Conservation (phyloP, 1,284 basidiomycete genomes). For the Sphaerobolus stellatus region DNA sequence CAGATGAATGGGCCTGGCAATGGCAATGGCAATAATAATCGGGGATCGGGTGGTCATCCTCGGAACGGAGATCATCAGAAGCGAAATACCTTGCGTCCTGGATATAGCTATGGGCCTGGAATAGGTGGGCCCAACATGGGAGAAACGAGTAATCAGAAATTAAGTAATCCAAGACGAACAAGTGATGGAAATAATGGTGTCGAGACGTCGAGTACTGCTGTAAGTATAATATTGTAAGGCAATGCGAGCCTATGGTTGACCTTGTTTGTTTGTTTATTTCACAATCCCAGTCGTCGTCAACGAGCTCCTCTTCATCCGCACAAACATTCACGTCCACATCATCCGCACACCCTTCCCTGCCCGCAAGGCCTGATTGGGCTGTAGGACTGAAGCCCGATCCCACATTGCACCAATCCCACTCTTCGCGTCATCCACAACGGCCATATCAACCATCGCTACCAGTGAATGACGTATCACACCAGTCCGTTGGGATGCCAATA, state of each 20-base stretch:
- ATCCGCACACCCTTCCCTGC: constrained; percentile 75
- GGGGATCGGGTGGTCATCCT: too few relatives aligned
- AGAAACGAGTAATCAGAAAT: constrained; percentile 60
- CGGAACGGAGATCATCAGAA: too few relatives aligned
- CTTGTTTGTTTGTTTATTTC: constrained; percentile 1
- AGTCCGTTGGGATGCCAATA: too few relatives aligned
- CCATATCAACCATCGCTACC: constrained; percentile 32
- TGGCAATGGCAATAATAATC: too few relatives aligned
- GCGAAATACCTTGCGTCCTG: constrained; percentile 40
- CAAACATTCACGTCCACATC: constrained; percentile 72
- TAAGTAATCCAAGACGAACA: constrained; percentile 53
- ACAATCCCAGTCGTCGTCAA: constrained; percentile 71
- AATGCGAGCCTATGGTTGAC: neutral
- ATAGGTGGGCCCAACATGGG: constrained; percentile 41
- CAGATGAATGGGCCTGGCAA: too few relatives aligned
- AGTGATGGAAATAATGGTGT: constrained; percentile 53
- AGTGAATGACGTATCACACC: constrained; percentile 30
- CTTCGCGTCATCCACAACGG: constrained; percentile 44
- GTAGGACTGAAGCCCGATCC: constrained; percentile 74
- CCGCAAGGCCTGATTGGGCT: constrained; percentile 80
- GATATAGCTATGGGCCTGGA: constrained; percentile 72
- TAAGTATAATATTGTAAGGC: constrained; percentile 40
- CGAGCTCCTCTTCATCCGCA: constrained; percentile 73
- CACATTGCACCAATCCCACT: constrained; percentile 44
- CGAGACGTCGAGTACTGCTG: constrained; percentile 70